Evolutionary conservation across 2,329 filamentous ascomycete genomes (phyloP), one percentile per base, ranked within the genome.

Genomic region (Aspergillus sp.): DNA sequence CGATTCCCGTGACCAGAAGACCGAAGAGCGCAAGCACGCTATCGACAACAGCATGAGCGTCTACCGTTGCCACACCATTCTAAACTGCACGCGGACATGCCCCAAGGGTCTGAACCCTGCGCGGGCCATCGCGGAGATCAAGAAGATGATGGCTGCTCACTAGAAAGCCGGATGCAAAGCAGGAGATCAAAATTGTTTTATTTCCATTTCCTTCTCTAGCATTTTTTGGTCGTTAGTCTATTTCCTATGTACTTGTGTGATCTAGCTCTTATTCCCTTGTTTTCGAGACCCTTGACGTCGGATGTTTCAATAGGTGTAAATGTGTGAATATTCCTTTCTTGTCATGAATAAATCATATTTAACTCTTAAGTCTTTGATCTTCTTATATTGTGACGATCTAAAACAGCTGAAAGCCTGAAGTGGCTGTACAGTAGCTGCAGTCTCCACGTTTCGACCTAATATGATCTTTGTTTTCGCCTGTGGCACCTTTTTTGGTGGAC

Each of bases 21-120:
- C 83, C 70, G 87, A 84, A 58, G 87, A 96, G 84, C 89, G 95
- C 75, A 95, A 95, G 85, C 86, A 88, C 65, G 90, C 89, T 59
- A 84, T 99, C 68, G 93, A 99, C 80, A 99, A 99, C 86, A 95
- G 89, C 75, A 99, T 99, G 95, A 96, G 90, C 79, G 77, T 99
- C 77, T 99, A 99, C 85, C 86, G 95, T 73, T 99, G 95, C 85
- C 95, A 99, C 84, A 99, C 95, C 64, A 99, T 99, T 75, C 86
- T 99, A 69, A 99, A 99, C 86, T 99, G 93, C 87, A 93, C 93
- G 66, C 85, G 91, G 77, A 96, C 93, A 56, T 99, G 95, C 79
- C 95, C 95, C 74, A 99, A 99, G 90, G 95, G 95, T 46, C 80
- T 99, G 69, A 99, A 99, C 83, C 95, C 95, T 19, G 95, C 91